Evolutionary conservation across 2,329 filamentous ascomycete genomes (phyloP), one percentile per base, ranked within the genome.

Genomic region (Pseudopyrenochaeta lycopersici): DNA sequence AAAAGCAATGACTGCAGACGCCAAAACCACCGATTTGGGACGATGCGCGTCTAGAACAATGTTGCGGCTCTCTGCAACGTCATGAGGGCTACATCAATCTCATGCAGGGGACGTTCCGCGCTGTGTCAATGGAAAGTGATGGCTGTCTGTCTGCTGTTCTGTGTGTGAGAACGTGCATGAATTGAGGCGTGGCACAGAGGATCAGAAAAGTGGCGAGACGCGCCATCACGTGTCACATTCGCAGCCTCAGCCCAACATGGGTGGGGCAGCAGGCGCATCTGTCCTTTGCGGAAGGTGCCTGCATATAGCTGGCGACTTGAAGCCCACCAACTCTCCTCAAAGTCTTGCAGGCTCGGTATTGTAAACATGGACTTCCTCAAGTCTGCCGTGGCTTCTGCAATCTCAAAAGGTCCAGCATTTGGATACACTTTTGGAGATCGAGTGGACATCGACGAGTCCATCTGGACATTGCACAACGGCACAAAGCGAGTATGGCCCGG

Each of bases 381-480:
- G 80, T 98, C 93, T 57, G 95, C 95, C 46, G 92, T 98, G 73
- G 94, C 93, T 40, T 98, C 95, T 57, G 94, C 93, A 66, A 98
- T 99, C 70, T 91, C 95, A 40, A 95, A 97, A 76, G 93, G 94
- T 39, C 92, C 93, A 47, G 89, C 93, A 5, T 96, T 97, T 72
- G 92, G 92, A 4, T 98, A 97, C 75, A 89, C 85, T 42, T 95
- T 98, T 73, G 94, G 93, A 68, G 95, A 99, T 77, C 87, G 90
- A 74, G 90, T 98, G 54, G 94, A 98, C 74, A 83, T 95, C 47
- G 91, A 96, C 74, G 88, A 95, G 71, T 97, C 94, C 21, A 93
- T 98, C 68, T 99, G 95, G 93, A 91, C 90, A n/a, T 81, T 99
- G 53, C 89, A 95, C 78, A 97, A 98, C 78, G 95, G 92, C 71